Conservation (phyloP, 352 stramenopile genomes). For the Aphanomyces invadans region DNA sequence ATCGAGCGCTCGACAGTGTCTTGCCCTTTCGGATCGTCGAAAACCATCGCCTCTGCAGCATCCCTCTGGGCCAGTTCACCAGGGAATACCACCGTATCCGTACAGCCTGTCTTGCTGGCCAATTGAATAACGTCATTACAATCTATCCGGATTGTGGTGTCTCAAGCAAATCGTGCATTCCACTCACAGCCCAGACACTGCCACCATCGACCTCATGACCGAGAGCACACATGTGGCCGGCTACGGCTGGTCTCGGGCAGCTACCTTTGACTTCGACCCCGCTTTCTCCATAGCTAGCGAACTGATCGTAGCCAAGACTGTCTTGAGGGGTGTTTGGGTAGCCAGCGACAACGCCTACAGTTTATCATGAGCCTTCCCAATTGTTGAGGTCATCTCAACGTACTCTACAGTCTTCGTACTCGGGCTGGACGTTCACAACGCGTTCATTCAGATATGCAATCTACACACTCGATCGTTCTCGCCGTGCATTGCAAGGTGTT, state of each 20-base stretch:
- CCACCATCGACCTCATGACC: too few relatives aligned
- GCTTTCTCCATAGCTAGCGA: neutral
- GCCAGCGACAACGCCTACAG: constrained; percentile 14
- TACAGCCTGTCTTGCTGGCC: neutral
- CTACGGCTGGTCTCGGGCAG: neutral
- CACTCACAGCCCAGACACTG: too few relatives aligned
- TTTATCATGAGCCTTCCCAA: too few relatives aligned
- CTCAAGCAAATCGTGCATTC: too few relatives aligned
- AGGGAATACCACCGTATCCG: neutral
- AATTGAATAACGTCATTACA: too few relatives aligned
- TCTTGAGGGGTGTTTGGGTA: constrained; percentile 10
- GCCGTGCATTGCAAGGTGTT: too few relatives aligned
- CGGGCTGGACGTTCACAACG: constrained; percentile 64
- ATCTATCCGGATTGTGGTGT: too few relatives aligned
- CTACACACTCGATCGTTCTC: too few relatives aligned
- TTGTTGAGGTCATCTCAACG: neutral
- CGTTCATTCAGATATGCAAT: constrained; percentile 38
- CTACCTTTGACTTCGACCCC: neutral
- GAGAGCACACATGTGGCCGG: too few relatives aligned
- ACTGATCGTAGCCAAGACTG: constrained; percentile 2
- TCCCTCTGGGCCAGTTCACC: neutral
- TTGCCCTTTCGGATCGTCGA: constrained; percentile 68
- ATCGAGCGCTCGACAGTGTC: constrained; percentile 73
- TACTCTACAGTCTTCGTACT: constrained; percentile 81
- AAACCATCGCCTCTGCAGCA: constrained; percentile 9